Evolutionary conservation across 2,329 filamentous ascomycete genomes (phyloP).

Genomic region (Calonectria ilicicola): DNA sequence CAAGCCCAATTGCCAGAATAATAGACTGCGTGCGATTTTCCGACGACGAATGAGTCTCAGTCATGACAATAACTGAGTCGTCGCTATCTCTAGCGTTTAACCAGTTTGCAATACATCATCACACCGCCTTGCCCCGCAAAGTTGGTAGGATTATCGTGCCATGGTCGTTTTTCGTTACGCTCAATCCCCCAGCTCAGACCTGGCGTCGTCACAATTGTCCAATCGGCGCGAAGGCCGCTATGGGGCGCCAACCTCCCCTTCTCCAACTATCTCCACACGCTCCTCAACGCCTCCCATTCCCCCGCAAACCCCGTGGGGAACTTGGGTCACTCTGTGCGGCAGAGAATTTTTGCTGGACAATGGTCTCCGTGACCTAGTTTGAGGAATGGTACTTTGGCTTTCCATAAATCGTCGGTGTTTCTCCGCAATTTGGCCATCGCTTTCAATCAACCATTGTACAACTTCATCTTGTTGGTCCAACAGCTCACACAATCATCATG

Average conservation of each 20-base stretch:
- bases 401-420: background rate
- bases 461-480: background rate
- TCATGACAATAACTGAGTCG: background rate
- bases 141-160: background rate
- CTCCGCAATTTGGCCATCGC: background rate
- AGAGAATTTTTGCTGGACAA: background rate
- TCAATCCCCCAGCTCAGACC: background rate
- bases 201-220: background rate
- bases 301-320: slow-evolving; percentile 18
- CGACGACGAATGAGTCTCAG: background rate
- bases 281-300: background rate
- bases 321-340: background rate
- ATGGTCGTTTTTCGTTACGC: background rate
- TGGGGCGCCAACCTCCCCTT: background rate
- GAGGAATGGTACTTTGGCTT: background rate
- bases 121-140: background rate
- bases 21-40: background rate
- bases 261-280: background rate
- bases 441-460: background rate
- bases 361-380: background rate
- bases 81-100: too few relatives aligned
- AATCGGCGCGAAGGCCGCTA: slow-evolving; percentile 12
- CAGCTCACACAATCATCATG: background rate
- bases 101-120: too few relatives aligned
- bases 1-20: slow-evolving; percentile 15